Base-by-base conservation (phyloP, 768 basidiomycete species). In the Zangia roseola region DNA sequence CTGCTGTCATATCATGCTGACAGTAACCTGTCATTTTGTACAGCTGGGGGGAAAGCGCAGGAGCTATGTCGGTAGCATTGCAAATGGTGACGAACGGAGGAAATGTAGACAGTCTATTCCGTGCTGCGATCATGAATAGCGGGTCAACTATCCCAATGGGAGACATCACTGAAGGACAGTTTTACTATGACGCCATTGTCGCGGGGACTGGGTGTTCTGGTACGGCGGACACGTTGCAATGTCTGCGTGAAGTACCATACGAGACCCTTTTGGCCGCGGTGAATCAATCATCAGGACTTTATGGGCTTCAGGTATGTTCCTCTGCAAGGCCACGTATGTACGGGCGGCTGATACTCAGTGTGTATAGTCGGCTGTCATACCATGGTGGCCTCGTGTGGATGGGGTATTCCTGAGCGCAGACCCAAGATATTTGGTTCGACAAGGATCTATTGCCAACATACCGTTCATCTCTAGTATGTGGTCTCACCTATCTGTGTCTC, bases 361-460 rank as follows among this genome's bases (percentile, higher is more conserved):
- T 30, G 6, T 21, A 10, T 2, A 55, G 49, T 62, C 64, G 19
- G 50, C 73, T 25, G 47, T 47, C 0, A 40, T 71, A 20, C 62
- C 68, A 2, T 76, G 72, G 71, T 23, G 53, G 14, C 75, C 74
- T 5, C 57, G 66, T 6, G 64, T 71, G 2, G 77, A 78, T 43
- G 73, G 73, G 0, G 55, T 64, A 0, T 72, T 78, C 53, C 35
- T 78, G 23, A 57, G 3, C 67, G 60, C 0, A 51, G n/a, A 64
- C 40, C 73, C 73, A 0, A 54, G 67, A 34, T 37, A 47, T 4
- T 60, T 73, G 2, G 57, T 75, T 2, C 53, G 57, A 30, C 56
- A 67, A n/a, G 75, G 75, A 16, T 59, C 9, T 5, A 10, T 28
- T 28, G 28, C 28, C 8, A 50, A 67, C 17, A 10, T 49, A 23